A percentile compares a stretch with the other conserved stretches of the same genome.
Conservation (phyloP, 2,329 filamentous ascomycete genomes). For the Aspergillus udagawae region DNA sequence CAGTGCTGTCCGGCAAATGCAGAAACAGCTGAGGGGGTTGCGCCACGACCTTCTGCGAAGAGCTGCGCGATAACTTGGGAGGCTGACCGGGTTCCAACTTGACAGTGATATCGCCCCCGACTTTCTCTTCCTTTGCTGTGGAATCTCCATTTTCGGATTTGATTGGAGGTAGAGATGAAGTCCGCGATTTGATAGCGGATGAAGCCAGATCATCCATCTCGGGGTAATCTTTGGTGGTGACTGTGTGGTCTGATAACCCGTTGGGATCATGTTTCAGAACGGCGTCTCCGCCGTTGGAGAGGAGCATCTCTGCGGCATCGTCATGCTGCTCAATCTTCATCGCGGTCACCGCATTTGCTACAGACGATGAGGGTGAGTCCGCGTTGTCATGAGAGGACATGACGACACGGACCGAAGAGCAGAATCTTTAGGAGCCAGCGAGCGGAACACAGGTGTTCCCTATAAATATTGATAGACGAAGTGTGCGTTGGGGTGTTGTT, state of each 20-base stretch:
- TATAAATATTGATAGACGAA: background rate
- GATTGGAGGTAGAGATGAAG: constrained; percentile 20
- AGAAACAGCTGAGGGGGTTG: constrained; percentile 65
- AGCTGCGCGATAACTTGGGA: constrained; percentile 69
- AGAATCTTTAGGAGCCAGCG: constrained; percentile 16
- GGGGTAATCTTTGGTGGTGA: constrained; percentile 7
- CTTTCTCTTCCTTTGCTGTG: constrained; percentile 44
- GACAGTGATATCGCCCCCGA: constrained; percentile 59
- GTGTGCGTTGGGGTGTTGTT: constrained; percentile 2
- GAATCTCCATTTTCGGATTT: constrained; percentile 29
- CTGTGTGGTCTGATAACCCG: constrained; percentile 14
- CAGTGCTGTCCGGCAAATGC: constrained; percentile 73
- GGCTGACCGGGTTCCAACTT: constrained; percentile 63
- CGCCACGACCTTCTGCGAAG: constrained; percentile 64
- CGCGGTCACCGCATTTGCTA: constrained; percentile 34
- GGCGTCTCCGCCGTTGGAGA: constrained; percentile 21
- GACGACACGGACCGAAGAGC: constrained; percentile 33
- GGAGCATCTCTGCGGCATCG: constrained; percentile 18
- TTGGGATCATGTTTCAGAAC: constrained; percentile 18
- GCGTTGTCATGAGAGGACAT: constrained; percentile 41
- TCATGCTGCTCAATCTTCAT: constrained; percentile 31
- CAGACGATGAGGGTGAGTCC: constrained; percentile 33
- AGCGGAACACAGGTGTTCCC: constrained; percentile 9
- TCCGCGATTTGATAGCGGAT: constrained; percentile 21
- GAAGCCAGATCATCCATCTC: constrained; percentile 13